Conservation (phyloP, 805 yeast species). For the Metschnikowia baotianmanensis region DNA sequence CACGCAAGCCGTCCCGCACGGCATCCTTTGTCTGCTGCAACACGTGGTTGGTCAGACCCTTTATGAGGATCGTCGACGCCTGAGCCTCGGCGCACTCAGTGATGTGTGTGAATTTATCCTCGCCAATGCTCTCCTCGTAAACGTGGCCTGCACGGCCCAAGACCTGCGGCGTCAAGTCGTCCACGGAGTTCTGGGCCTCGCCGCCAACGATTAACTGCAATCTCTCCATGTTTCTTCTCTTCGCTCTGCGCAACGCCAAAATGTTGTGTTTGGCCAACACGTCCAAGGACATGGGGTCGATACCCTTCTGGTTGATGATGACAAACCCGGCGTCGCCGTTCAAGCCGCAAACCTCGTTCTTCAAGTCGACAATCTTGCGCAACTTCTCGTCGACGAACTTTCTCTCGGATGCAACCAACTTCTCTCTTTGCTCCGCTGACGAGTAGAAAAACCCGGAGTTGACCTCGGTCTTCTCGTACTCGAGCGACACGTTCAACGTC, state of each 20-base stretch:
- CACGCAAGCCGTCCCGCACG: conserved; percentile 93
- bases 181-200: conserved; percentile 96
- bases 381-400: conserved; percentile 92
- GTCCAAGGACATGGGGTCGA: conserved; percentile 96
- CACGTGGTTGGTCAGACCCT: conserved; percentile 88
- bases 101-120: conserved; percentile 94
- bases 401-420: conserved; percentile 89
- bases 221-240: conserved; percentile 99
- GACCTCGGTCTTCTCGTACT: conserved; percentile 96
- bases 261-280: conserved; percentile 90
- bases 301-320: conserved; percentile 96
- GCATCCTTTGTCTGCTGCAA: conserved; percentile 95
- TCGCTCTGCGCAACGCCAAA: conserved; percentile 94
- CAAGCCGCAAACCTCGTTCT: conserved; percentile 84
- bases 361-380: conserved; percentile 85
- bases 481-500: conserved; percentile 89
- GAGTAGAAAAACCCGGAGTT: conserved; percentile 95
- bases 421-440: conserved; percentile 93
- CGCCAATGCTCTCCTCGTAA: conserved; percentile 91
- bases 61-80: conserved; percentile 86
- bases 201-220: conserved; percentile 96
- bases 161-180: conserved; percentile 75
- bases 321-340: conserved; percentile 79
- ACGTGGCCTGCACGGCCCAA: conserved; percentile 90
- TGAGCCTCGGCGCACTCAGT: conserved; percentile 89